Evolutionary conservation across 371 early-diverging fungal genomes (phyloP).

Genomic region (Nosema muscidifuracis): DNA sequence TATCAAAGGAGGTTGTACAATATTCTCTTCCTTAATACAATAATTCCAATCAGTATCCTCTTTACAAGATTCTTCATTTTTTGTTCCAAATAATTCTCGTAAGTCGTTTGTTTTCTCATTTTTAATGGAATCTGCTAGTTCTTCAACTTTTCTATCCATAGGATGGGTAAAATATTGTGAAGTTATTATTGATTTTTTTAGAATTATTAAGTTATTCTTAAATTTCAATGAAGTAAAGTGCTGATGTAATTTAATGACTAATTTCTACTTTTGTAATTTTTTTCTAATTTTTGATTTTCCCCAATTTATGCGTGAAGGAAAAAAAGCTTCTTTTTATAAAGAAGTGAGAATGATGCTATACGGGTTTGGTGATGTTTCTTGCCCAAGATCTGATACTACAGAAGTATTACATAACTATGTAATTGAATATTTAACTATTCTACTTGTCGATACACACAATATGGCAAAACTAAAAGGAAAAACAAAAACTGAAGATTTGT

Average conservation of each 20-base stretch:
- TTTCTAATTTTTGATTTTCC: not conserved
- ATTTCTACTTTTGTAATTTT: not conserved
- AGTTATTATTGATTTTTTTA: too few species aligned
- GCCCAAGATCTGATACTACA: conserved; percentile 80
- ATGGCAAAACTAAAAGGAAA: conserved; percentile 64
- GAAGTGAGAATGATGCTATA: conserved; percentile 80
- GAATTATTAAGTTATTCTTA: not conserved
- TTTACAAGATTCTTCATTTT: not conserved
- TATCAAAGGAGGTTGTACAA: not conserved
- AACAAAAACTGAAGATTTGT: conserved; percentile 80
- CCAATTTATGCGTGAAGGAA: conserved; percentile 52
- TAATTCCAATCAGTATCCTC: not conserved
- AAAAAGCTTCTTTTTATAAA: conserved; percentile 58
- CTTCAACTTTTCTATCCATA: conserved; percentile 39
- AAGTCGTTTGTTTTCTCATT: not conserved
- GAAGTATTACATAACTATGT: conserved; percentile 84
- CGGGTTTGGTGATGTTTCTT: conserved; percentile 85
- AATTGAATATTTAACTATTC: conserved; percentile 75
- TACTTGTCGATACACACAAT: conserved; percentile 62
- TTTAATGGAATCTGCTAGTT: conserved; percentile 11
- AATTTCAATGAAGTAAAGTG: not conserved
- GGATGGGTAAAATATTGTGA: not conserved
- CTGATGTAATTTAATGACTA: not conserved
- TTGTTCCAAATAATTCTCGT: not conserved
- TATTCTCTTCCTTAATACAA: not conserved